Evolutionary conservation across 192 early-diverging fungal species (phyloP).

Genomic region (Backusella tuberculispora): DNA sequence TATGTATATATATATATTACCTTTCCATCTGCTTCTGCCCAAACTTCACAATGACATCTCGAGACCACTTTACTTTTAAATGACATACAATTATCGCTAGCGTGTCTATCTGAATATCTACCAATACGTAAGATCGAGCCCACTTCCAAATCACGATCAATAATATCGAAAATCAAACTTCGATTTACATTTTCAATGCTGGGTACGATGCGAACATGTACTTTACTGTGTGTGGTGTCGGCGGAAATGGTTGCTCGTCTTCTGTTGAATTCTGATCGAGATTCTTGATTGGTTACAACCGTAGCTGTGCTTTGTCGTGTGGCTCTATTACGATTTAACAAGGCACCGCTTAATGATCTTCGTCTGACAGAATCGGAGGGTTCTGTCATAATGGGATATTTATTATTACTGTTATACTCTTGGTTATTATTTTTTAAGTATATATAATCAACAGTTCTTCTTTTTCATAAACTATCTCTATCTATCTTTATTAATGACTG

Average conservation of each 20-base stretch:
- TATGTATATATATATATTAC: background rate
- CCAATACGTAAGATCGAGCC: constrained; percentile 56
- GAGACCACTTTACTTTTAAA: constrained; percentile 84
- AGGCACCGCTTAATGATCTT: constrained; percentile 22
- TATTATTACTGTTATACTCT: background rate
- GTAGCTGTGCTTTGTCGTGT: constrained; percentile 11
- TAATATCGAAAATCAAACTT: constrained; percentile 62
- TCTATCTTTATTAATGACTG: background rate
- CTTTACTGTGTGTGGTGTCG: background rate
- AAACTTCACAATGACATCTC: constrained; percentile 83
- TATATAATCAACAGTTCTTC: background rate
- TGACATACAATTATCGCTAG: constrained; percentile 61
- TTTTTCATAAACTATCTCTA: background rate
- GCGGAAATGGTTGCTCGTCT: background rate
- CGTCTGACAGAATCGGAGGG: constrained; percentile 17
- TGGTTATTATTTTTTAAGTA: background rate
- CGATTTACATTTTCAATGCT: constrained; percentile 43
- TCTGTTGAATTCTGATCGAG: constrained; percentile 7
- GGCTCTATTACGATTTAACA: constrained; percentile 1
- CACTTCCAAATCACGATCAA: constrained; percentile 59
- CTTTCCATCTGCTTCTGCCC: constrained; percentile 65
- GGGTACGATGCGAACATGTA: constrained; percentile 58
- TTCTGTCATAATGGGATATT: background rate
- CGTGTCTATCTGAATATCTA: constrained; percentile 55
- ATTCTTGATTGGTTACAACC: background rate